Evolutionary conservation across 305 asterid species (phyloP).

Genomic region (Fraxinus paxiana): DNA sequence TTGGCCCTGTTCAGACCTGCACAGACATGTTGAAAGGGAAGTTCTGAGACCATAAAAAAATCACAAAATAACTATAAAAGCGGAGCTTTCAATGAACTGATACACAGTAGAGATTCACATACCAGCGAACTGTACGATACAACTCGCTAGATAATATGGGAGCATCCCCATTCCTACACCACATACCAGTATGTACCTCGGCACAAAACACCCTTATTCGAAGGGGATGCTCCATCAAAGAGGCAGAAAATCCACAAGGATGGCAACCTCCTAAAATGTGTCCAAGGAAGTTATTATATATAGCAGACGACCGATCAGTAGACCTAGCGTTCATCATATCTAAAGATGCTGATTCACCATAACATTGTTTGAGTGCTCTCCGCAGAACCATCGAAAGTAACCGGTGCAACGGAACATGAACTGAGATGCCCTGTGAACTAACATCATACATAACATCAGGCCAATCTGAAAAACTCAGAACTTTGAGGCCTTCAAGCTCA

Average conservation of each 20-base stretch:
- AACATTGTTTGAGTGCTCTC: slow-evolving; percentile 71
- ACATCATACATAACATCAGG: slow-evolving; percentile 76
- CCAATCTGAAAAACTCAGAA: slow-evolving; percentile 74
- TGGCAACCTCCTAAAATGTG: slow-evolving; percentile 78
- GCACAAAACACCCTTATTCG: slow-evolving; percentile 94
- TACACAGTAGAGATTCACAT: slow-evolving; percentile 26
- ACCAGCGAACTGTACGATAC: slow-evolving; percentile 92
- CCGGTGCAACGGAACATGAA: slow-evolving; percentile 82
- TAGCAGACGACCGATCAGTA: slow-evolving; percentile 38
- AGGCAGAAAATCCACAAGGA: slow-evolving; percentile 85
- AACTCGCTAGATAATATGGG: slow-evolving; percentile 73
- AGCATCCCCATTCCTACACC: slow-evolving; percentile 88
- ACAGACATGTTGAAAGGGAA: slow-evolving; percentile 24
- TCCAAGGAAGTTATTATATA: slow-evolving; percentile 54
- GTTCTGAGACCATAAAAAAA: slow-evolving; percentile 4
- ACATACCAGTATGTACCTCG: slow-evolving; percentile 92
- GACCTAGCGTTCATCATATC: slow-evolving; percentile 28
- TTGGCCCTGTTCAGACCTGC: slow-evolving; percentile 88
- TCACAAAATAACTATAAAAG: background rate
- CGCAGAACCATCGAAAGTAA: slow-evolving; percentile 73
- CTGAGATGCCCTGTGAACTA: slow-evolving; percentile 74
- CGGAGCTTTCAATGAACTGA: background rate
- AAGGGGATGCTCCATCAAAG: slow-evolving; percentile 90
- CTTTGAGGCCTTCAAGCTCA: slow-evolving; percentile 63
- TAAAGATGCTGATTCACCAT: slow-evolving; percentile 50